Evolutionary conservation across 371 early-diverging fungal genomes (phyloP).

Genomic region (Lichtheimia ornata): DNA sequence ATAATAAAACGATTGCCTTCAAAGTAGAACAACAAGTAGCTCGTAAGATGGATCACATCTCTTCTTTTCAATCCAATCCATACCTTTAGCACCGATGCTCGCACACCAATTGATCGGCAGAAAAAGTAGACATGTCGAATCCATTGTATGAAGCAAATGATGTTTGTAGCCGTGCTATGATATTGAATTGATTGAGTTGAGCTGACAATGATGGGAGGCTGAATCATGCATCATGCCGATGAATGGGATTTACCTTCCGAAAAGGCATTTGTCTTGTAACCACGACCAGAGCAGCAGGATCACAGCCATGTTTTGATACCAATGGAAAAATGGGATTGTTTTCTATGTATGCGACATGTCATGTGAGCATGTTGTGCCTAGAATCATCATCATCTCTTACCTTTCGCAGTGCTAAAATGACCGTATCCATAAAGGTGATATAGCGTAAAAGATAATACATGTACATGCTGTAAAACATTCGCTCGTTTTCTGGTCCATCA

Average conservation of each 20-base stretch:
- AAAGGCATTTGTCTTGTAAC: constrained; percentile 28
- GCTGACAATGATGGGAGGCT: neutral
- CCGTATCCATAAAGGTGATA: constrained; percentile 21
- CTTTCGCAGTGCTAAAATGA: constrained; percentile 24
- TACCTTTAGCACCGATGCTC: constrained; percentile 1
- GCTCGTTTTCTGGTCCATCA: constrained; percentile 1
- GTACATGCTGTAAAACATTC: constrained; percentile 24
- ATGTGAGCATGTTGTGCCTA: no score
- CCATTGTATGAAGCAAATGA: constrained; percentile 23
- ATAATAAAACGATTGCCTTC: neutral
- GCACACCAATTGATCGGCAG: constrained; percentile 2
- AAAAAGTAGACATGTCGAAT: constrained; percentile 24
- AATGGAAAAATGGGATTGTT: constrained; percentile 26
- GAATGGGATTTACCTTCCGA: constrained; percentile 20
- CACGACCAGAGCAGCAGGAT: constrained; percentile 23
- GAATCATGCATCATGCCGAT: neutral
- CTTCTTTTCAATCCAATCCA: neutral
- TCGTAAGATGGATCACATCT: no score
- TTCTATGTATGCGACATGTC: constrained; percentile 9
- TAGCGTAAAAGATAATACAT: constrained; percentile 21
- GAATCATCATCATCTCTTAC: constrained; percentile 3
- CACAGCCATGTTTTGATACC: constrained; percentile 27
- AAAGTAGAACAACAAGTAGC: neutral
- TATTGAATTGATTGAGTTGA: no score
- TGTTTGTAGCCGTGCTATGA: constrained; percentile 19